Base-by-base conservation (phyloP, 768 basidiomycete species). In the Rhodotorula kratochvilovae region DNA sequence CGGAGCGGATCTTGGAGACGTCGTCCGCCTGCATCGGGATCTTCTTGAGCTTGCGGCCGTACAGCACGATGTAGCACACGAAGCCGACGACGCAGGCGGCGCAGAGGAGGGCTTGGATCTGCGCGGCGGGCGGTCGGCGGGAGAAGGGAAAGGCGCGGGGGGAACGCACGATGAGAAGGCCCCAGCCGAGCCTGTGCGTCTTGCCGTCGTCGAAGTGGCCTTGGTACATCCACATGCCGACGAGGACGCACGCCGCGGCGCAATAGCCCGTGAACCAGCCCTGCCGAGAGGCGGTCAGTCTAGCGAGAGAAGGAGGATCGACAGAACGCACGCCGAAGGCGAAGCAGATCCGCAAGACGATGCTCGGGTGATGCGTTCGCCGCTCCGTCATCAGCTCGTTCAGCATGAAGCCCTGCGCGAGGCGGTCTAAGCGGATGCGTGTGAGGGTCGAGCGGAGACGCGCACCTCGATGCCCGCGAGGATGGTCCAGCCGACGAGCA, bases 101-200 rank as follows among this genome's bases (percentile, higher is more conserved):
- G 29, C 23, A 39, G 42, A 70, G 63, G 35, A 70, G 7, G 31
- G 53, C 31, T 43, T 65, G 31, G 46, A 48, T 2, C 51, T 33
- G 51, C 31, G 48, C 8, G 25, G 25, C 25, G 23, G 25, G 27
- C 15, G 11, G 27, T 39, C 11, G 16, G 27, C 0, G 29, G 23
- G 43, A 21, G 39, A 17, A 39, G 10, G 19, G 29, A 13, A 27
- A 25, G 43, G 31, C n/a, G n/a, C n/a, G 2, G 36, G 25, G 17
- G 19, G 31, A 25, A 53, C 63, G 42, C 16, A 70, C 69, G 29
- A 65, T 23, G 5, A 70, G 45, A 21, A 66, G 17, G 1, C 35
- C 39, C 25, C 45, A 59, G 5, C 33, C 48, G 17, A 60, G 29
- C 11, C 25, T 23, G 36, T 39, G 21, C 33, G 62, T 21, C 13